phyloP scores from a whole-genome alignment of 73 alveolate genomes.

The Paramecium octaurelia region DNA sequence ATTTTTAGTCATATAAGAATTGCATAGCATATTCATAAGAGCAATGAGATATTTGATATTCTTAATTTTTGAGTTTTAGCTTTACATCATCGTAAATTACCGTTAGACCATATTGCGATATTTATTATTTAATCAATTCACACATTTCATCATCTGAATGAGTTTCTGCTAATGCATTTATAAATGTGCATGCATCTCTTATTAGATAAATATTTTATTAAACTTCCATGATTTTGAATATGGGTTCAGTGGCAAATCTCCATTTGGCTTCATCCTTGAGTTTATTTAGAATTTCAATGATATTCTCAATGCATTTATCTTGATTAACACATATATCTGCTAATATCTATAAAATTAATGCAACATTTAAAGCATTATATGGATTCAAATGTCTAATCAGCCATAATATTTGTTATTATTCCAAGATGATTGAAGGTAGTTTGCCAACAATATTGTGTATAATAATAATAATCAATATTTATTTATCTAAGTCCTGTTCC shows the following conservation, averaged over 20 bases:
- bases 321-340: not conserved
- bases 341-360: not conserved
- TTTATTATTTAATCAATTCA: not conserved
- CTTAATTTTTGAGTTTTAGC: not conserved
- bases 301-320: not conserved
- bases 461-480: not conserved
- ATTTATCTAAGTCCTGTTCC: not conserved
- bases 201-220: not conserved
- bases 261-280: not conserved
- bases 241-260: conserved; percentile 8
- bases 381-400: not conserved
- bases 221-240: conserved; percentile 29
- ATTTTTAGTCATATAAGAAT: not conserved
- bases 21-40: not conserved
- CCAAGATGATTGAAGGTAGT: not conserved
- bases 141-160: not conserved
- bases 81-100: not conserved
- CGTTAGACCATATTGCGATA: not conserved
- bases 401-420: not conserved
- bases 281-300: not conserved
- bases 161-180: not conserved
- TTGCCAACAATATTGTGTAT: not conserved
- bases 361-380: not conserved
- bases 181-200: not conserved
- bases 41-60: not conserved